Conservation (phyloP, 2,329 filamentous ascomycete species). For the Fusarium sp. region DNA sequence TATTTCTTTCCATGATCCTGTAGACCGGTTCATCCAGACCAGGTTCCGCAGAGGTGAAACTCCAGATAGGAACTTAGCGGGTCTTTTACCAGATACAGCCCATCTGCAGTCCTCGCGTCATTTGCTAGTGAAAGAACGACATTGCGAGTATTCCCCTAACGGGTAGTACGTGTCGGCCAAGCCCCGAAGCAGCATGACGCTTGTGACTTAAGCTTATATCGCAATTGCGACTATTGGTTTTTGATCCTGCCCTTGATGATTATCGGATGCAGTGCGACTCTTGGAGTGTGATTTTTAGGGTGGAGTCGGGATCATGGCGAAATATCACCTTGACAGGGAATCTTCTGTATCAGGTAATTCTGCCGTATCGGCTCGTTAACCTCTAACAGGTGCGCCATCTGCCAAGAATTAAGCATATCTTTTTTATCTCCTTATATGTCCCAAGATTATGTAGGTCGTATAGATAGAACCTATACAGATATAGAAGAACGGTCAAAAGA, state of each 20-base stretch:
- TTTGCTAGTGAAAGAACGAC: conserved; percentile 42
- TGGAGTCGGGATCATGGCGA: not conserved
- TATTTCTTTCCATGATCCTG: conserved; percentile 13
- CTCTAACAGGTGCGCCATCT: too few relatives aligned
- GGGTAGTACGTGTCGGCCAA: conserved; percentile 37
- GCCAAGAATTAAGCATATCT: too few relatives aligned
- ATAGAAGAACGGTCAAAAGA: too few relatives aligned
- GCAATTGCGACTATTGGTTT: not conserved
- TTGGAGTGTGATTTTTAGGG: not conserved
- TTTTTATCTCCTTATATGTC: too few relatives aligned
- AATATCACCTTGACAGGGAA: not conserved
- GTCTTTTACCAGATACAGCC: conserved; percentile 12
- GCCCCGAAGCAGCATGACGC: conserved; percentile 17
- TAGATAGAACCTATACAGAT: too few relatives aligned
- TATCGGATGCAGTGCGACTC: not conserved
- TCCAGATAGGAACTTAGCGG: conserved; percentile 37
- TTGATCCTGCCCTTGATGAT: not conserved
- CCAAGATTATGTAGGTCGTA: too few relatives aligned
- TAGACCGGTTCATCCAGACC: conserved; percentile 2
- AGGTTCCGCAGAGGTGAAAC: conserved; percentile 12
- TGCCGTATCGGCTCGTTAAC: not conserved
- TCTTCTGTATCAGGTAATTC: not conserved
- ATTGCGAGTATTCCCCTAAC: conserved; percentile 22
- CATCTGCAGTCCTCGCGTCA: conserved; percentile 39
- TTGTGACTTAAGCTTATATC: conserved; percentile 32